Conservation (phyloP, 805 yeast species). For the Myxozyma mucilagina region DNA sequence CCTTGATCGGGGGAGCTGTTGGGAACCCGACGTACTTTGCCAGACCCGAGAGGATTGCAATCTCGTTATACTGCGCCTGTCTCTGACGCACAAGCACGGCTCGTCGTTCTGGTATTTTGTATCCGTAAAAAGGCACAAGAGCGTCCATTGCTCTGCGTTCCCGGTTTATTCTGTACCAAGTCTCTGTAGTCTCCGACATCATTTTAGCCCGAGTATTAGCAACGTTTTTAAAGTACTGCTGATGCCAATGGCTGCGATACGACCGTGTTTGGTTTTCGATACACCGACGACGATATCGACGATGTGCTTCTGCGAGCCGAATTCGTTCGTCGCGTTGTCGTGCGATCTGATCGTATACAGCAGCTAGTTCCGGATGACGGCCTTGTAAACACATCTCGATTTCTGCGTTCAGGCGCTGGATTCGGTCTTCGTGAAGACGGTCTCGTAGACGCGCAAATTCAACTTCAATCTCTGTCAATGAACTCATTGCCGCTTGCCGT, state of each 20-base stretch:
- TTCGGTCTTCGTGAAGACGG: slow-evolving; percentile 77
- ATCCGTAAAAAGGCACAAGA: slow-evolving; percentile 49
- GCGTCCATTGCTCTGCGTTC: slow-evolving; percentile 83
- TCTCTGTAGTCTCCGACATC: slow-evolving; percentile 70
- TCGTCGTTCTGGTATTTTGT: slow-evolving; percentile 46
- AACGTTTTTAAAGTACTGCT: slow-evolving; percentile 52
- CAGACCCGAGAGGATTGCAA: slow-evolving; percentile 69
- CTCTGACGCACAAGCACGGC: slow-evolving; percentile 63
- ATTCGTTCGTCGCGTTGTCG: slow-evolving; percentile 72
- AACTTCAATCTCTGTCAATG: slow-evolving; percentile 75
- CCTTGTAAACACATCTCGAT: slow-evolving; percentile 84
- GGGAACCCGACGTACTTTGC: slow-evolving; percentile 74
- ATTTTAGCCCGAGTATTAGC: slow-evolving; percentile 66
- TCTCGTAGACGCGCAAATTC: slow-evolving; percentile 87
- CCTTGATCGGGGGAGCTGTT: slow-evolving; percentile 67
- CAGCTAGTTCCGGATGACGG: slow-evolving; percentile 82
- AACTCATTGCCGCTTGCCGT: slow-evolving; percentile 66
- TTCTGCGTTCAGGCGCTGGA: slow-evolving; percentile 75
- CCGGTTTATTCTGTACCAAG: slow-evolving; percentile 89
- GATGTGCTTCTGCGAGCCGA: slow-evolving; percentile 49
- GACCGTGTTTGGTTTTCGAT: slow-evolving; percentile 81
- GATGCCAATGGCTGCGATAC: slow-evolving; percentile 75
- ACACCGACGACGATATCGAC: slow-evolving; percentile 69
- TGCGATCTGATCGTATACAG: slow-evolving; percentile 48
- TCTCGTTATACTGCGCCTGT: slow-evolving; percentile 63